A percentile compares a stretch with the other conserved stretches of the same genome.
These are phyloP conservation scores for Globisporangium apiculatum DNA, from an alignment of 352 stramenopile species.

Conservation along the genomic window DNA sequence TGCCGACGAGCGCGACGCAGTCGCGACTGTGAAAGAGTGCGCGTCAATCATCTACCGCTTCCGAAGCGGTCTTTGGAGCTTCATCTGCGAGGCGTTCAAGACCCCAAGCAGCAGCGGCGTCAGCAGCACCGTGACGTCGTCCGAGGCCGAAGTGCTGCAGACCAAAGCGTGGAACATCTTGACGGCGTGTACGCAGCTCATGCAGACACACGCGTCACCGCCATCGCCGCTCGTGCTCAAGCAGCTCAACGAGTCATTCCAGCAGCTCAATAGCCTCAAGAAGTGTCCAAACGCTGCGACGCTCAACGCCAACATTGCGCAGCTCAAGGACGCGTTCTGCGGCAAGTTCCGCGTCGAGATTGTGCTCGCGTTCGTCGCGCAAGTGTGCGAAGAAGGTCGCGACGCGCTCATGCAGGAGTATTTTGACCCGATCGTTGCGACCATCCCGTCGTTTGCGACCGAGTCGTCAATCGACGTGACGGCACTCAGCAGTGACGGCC, in stretches of 20 bases:
- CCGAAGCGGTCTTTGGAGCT: slow-evolving; percentile 55
- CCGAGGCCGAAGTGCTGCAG: slow-evolving; percentile 62
- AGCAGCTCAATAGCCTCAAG: slow-evolving; percentile 54
- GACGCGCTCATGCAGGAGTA: slow-evolving; percentile 53
- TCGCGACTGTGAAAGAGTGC: slow-evolving; percentile 47
- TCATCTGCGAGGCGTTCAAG: slow-evolving; percentile 75
- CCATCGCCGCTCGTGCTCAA: slow-evolving; percentile 32
- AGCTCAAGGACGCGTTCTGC: slow-evolving; percentile 61
- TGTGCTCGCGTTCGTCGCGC: slow-evolving; percentile 46
- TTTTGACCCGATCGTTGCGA: slow-evolving; percentile 42
- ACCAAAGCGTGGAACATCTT: slow-evolving; percentile 52
- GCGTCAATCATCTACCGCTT: slow-evolving; percentile 53
- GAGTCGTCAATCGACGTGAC: slow-evolving; percentile 16
- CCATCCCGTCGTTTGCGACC: slow-evolving; percentile 25
- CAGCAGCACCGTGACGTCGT: slow-evolving; percentile 33
- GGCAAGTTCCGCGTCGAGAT: slow-evolving; percentile 53
- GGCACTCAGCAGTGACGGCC: slow-evolving; percentile 1
- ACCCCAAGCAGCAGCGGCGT: slow-evolving; percentile 19
- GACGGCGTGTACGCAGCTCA: slow-evolving; percentile 33
- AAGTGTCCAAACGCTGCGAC: slow-evolving; percentile 56
- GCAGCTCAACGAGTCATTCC: slow-evolving; percentile 58
- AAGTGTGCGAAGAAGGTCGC: slow-evolving; percentile 25
- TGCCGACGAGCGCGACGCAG: slow-evolving; percentile 16
- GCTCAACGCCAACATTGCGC: slow-evolving; percentile 59
- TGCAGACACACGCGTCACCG: slow-evolving; percentile 39